Evolutionary conservation across 148 eudicot genomes (phyloP).

Genomic region (Rhododendron ovatum): DNA sequence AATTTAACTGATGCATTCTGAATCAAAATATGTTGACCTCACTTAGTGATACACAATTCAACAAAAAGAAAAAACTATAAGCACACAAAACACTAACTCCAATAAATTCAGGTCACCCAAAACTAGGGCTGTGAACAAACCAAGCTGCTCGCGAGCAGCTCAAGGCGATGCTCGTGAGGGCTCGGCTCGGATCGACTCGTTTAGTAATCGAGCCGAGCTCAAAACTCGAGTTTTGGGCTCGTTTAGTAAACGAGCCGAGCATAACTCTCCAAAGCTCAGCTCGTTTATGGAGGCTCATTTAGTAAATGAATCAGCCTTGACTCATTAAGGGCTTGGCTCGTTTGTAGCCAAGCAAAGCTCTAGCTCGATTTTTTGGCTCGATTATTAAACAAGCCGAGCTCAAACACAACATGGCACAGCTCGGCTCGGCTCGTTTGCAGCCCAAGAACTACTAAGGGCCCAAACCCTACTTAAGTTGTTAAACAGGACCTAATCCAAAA

Average conservation of each 20-base stretch:
- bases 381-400: background rate
- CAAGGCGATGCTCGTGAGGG: too few relatives aligned
- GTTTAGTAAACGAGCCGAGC: background rate
- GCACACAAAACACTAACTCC: slow-evolving; percentile 3
- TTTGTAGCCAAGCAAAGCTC: too few relatives aligned
- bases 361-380: too few relatives aligned
- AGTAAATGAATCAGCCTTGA: too few relatives aligned
- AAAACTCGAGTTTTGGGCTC: too few relatives aligned
- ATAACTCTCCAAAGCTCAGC: too few relatives aligned
- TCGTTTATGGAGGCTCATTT: too few relatives aligned
- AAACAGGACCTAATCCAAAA: background rate
- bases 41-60: background rate
- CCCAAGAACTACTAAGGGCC: background rate
- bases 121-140: background rate
- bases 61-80: background rate
- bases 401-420: background rate
- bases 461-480: background rate
- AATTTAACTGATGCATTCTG: background rate
- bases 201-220: too few relatives aligned
- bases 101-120: background rate
- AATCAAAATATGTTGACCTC: too few relatives aligned
- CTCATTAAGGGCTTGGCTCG: too few relatives aligned
- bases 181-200: background rate
- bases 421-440: background rate
- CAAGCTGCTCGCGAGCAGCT: background rate